These are phyloP conservation scores for Cucurbita maxima DNA, from an alignment of 306 rosid genomes.

Conservation along the genomic window DNA sequence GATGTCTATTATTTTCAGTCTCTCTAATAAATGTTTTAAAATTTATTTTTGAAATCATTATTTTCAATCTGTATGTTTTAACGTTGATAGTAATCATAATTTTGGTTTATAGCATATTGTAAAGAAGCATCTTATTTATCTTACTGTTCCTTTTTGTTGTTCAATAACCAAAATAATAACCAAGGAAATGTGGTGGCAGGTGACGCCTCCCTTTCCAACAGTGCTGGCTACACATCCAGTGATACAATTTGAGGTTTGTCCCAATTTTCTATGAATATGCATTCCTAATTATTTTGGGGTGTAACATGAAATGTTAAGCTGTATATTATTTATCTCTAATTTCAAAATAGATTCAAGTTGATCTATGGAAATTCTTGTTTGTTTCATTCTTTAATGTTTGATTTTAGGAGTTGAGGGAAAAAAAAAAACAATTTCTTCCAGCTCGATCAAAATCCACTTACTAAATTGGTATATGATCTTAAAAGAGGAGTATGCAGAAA, in stretches of 20 bases:
- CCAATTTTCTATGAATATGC: slow-evolving; percentile 3
- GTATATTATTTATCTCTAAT: background rate
- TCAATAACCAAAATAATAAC: slow-evolving; percentile 11
- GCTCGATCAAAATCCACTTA: background rate
- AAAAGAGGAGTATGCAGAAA: background rate
- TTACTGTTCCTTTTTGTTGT: background rate
- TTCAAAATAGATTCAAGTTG: background rate
- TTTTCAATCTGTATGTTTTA: background rate
- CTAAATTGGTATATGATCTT: background rate
- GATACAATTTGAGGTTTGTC: slow-evolving; percentile 71
- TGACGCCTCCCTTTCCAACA: slow-evolving; percentile 76
- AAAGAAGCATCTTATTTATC: background rate
- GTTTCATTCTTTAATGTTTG: background rate
- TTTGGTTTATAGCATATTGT: background rate
- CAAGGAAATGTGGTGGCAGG: slow-evolving; percentile 38
- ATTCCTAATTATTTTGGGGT: background rate
- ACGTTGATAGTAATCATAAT: too few relatives aligned
- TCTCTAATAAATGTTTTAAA: background rate
- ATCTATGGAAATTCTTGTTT: background rate
- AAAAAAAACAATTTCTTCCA: background rate
- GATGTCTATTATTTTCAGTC: background rate
- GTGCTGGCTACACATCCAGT: slow-evolving; percentile 60
- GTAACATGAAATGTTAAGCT: background rate
- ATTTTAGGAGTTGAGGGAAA: background rate
- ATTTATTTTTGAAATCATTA: background rate